Evolutionary conservation across 2,329 filamentous ascomycete genomes (phyloP).

Genomic region (Aureobasidium sp.): DNA sequence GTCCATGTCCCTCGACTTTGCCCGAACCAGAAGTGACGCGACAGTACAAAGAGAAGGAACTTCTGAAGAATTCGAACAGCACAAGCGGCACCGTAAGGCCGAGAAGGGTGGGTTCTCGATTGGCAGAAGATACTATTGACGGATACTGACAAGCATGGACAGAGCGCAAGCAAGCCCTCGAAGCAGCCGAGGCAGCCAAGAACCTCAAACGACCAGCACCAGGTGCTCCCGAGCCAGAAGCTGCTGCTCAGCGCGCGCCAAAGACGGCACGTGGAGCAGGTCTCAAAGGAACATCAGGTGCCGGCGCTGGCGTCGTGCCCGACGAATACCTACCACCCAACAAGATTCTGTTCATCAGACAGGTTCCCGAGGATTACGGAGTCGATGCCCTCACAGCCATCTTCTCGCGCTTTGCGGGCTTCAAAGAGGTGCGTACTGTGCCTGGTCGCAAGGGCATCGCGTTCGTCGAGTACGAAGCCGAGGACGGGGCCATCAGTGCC

Average conservation of each 20-base stretch:
- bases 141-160: slow-evolving; percentile 4
- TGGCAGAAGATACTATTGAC: slow-evolving; percentile 23
- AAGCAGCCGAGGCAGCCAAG: slow-evolving; percentile 71
- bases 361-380: slow-evolving; percentile 80
- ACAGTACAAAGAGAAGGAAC: slow-evolving; percentile 69
- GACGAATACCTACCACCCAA: slow-evolving; percentile 97
- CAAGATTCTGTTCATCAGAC: slow-evolving; percentile 92
- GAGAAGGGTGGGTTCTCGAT: slow-evolving; percentile 67
- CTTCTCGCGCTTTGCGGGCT: slow-evolving; percentile 86
- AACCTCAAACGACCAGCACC: slow-evolving; percentile 59
- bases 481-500: slow-evolving; percentile 81
- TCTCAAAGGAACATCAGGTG: slow-evolving; percentile 62
- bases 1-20: slow-evolving; percentile 77
- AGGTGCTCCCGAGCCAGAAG: slow-evolving; percentile 38
- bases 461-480: slow-evolving; percentile 92
- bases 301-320: slow-evolving; percentile 68
- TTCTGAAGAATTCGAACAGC: slow-evolving; percentile 74
- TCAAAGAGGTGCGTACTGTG: slow-evolving; percentile 85
- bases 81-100: slow-evolving; percentile 75
- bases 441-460: slow-evolving; percentile 82
- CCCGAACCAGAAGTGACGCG: slow-evolving; percentile 78
- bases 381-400: slow-evolving; percentile 71
- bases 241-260: slow-evolving; percentile 34
- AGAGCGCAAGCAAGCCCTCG: slow-evolving; percentile 75
- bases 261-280: slow-evolving; percentile 67